Evolutionary conservation across 495 filamentous ascomycete species (phyloP).

Genomic region (Penicillium canariense): DNA sequence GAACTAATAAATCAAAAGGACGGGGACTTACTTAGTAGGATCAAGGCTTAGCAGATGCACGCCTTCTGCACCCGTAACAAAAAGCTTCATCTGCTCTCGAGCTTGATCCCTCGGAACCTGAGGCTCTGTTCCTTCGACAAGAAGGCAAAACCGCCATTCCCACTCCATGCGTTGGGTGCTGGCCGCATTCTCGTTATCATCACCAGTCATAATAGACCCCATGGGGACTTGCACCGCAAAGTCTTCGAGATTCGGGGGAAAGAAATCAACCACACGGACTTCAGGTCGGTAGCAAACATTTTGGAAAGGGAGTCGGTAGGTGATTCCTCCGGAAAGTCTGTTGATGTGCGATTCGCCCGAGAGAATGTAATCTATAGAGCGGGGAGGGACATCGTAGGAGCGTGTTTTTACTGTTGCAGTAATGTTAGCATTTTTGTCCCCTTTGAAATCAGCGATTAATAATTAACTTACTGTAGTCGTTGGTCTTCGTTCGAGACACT

Average conservation of each 20-base stretch:
- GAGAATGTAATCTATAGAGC: slow-evolving; percentile 43
- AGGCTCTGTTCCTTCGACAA: slow-evolving; percentile 59
- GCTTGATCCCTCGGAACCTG: slow-evolving; percentile 27
- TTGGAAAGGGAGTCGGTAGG: slow-evolving; percentile 62
- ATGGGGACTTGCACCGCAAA: slow-evolving; percentile 58
- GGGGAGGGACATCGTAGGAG: slow-evolving; percentile 25
- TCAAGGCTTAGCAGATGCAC: slow-evolving; percentile 64
- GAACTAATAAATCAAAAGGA: neutral
- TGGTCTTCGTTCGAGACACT: slow-evolving; percentile 38
- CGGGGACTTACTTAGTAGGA: slow-evolving; percentile 60
- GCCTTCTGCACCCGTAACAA: slow-evolving; percentile 63
- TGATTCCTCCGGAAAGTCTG: slow-evolving; percentile 40
- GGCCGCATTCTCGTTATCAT: slow-evolving; percentile 34
- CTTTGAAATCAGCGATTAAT: neutral
- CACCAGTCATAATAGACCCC: slow-evolving; percentile 48
- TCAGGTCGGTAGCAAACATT: slow-evolving; percentile 66
- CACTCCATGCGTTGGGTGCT: slow-evolving; percentile 44
- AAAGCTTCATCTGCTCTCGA: slow-evolving; percentile 54
- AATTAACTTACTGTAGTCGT: slow-evolving; percentile 35
- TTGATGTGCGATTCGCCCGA: slow-evolving; percentile 40
- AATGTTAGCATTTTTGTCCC: slow-evolving; percentile 3
- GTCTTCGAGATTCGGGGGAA: slow-evolving; percentile 66
- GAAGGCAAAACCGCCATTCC: slow-evolving; percentile 78
- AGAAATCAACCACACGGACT: slow-evolving; percentile 80
- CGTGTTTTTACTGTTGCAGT: slow-evolving; percentile 32